Evolutionary conservation across 371 early-diverging fungal species (phyloP), one percentile per base, ranked within the genome.

Genomic region (Gilbertella persicaria): DNA sequence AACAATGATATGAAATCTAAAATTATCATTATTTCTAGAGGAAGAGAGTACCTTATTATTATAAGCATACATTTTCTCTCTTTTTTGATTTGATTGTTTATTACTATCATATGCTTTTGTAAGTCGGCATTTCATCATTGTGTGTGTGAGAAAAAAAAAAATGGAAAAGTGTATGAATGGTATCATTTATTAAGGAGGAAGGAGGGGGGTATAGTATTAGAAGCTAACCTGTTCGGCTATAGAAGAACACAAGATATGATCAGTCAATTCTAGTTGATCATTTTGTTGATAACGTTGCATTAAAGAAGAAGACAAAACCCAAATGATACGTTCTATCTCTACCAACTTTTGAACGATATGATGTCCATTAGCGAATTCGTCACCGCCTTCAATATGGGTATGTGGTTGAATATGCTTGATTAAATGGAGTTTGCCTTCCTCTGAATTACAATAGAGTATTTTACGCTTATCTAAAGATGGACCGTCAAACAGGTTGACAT

Each of bases 311-410:
- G 68, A 63, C 16, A 68, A 58, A 19, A 73, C 52, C 77, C 77
- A 77, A 13, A 77, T 55, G 16, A 69, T 42, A 20, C 61, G 59
- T 25, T 55, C 45, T 1, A 73, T 60, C 46, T 58, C 19, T 17
- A 38, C 14, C 16, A 77, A 46, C 20, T 57, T 50, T 4, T 68
- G 53, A 9, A 77, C 64, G 36, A 71, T 62, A 13, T 65, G 59
- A 38, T 60, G 55, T 4, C 78, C 78, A 38, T 73, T 69, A 29
- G 67, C 74, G 6, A 54, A 23, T 41, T 77, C 78, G 62, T 70
- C 67, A 12, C 78, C 78, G 9, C 78, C 78, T 64, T 77, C 78
- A 14, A 77, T 50, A 55, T 77, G 78, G 13, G 69, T 57, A 9
- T 43, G 49, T 9, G 74, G 70, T 13, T 69, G 59, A 14, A 77